Percentiles rank a stretch among this genome's conserved stretches.
phyloP scores from a whole-genome alignment of 495 filamentous ascomycete species.

The Penicillium riverlandense region DNA sequence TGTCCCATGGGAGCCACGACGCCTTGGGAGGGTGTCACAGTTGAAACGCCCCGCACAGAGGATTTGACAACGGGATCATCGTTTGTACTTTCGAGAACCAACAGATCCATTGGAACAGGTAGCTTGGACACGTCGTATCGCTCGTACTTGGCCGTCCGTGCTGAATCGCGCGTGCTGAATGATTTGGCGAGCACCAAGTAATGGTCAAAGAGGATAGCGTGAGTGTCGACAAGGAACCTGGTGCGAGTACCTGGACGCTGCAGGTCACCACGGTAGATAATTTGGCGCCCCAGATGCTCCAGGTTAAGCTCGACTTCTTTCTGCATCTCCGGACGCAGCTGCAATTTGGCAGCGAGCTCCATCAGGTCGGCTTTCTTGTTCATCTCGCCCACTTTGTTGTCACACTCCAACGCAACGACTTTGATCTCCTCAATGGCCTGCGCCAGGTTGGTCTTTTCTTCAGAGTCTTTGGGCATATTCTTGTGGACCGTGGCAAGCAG shows the following conservation, averaged over 20 bases:
- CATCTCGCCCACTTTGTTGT: slow-evolving; percentile 91
- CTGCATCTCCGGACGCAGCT: slow-evolving; percentile 80
- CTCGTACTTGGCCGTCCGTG: slow-evolving; percentile 63
- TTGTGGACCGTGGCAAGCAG: slow-evolving; percentile 77
- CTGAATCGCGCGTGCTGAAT: slow-evolving; percentile 56
- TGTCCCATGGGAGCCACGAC: slow-evolving; percentile 52
- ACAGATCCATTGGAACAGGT: slow-evolving; percentile 94
- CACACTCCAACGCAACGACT: slow-evolving; percentile 83
- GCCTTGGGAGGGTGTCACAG: slow-evolving; percentile 45
- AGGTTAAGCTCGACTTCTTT: slow-evolving; percentile 77
- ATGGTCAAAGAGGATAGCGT: slow-evolving; percentile 91
- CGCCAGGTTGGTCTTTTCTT: slow-evolving; percentile 82
- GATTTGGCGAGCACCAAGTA: slow-evolving; percentile 91
- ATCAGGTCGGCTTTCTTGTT: slow-evolving; percentile 82
- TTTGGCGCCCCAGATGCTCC: slow-evolving; percentile 81
- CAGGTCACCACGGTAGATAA: slow-evolving; percentile 85
- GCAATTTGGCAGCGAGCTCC: slow-evolving; percentile 76
- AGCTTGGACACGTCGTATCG: slow-evolving; percentile 92
- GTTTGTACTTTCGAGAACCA: slow-evolving; percentile 83
- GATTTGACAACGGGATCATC: slow-evolving; percentile 88
- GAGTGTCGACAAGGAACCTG: slow-evolving; percentile 87
- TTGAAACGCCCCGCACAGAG: slow-evolving; percentile 64
- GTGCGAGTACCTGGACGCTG: slow-evolving; percentile 75
- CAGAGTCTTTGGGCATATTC: slow-evolving; percentile 73
- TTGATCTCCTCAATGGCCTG: slow-evolving; percentile 95